Base-by-base conservation (phyloP, 495 filamentous ascomycete species). In the Ascodesmis nigricans region DNA sequence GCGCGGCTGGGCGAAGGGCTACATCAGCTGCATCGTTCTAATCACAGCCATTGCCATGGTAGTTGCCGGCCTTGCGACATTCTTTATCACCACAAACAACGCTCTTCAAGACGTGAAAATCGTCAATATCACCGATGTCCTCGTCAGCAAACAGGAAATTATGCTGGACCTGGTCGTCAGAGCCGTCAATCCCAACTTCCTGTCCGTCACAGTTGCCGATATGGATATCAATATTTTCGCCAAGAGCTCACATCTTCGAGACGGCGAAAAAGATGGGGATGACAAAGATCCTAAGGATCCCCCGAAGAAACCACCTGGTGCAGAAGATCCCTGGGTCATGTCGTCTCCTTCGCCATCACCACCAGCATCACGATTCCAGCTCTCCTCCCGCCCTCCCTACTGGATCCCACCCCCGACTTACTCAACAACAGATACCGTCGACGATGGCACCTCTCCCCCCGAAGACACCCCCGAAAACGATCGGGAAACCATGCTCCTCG, bases 141-240 rank as follows among this genome's bases (percentile, higher is more conserved):
- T 95, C 20, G 82, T 82, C 4, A 91, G 79, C 41, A 75, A 91
- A 50, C 78, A 92, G 53, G 90, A 95, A 48, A 63, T 97, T 13
- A 95, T 97, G 73, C 62, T 97, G 41, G 84, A 97, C 47, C 59
- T 95, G 5, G 69, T 75, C n/a, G 76, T 97, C 23, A 63, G 63
- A 39, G 87, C 84, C 1, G 60, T 78, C 39, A 97, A 97, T 49
- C 87, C 83, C 0, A 97, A 97, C 42, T 63, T 91, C 13, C 73
- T 93, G 27, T 69, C 75, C 10, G 71, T 97, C 17, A 73, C 73
- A 5, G 68, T 97, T 32, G 70, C 75, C 42, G 67, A 76, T 18
- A 74, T 84, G 45, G 77, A 93, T 51, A 63, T 95, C 33, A 78
- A 87, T 45, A 66, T 97, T 15, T 95, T 95, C 54, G 87, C 87